These are phyloP conservation scores for Colletotrichum cordylinicola DNA, from an alignment of 2,329 filamentous ascomycete genomes.

Conservation along the genomic window DNA sequence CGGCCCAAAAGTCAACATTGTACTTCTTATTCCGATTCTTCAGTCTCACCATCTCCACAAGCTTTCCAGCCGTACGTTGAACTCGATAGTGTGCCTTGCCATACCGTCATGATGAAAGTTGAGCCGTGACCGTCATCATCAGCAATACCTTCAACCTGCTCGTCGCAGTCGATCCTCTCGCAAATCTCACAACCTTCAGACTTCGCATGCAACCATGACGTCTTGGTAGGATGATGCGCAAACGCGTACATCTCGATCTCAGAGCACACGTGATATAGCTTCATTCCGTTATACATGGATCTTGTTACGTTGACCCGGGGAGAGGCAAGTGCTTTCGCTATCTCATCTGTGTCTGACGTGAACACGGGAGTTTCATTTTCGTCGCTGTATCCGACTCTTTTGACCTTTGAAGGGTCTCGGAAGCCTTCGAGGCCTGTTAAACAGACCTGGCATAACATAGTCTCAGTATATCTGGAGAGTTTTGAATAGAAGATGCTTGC, in stretches of 20 bases:
- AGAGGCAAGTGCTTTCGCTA: not conserved
- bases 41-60: not conserved
- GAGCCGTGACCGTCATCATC: not conserved
- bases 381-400: not conserved
- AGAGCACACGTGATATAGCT: not conserved
- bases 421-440: not conserved
- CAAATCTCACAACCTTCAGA: not conserved
- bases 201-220: not conserved
- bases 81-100: not conserved
- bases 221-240: not conserved
- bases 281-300: not conserved
- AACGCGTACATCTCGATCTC: not conserved
- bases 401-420: not conserved
- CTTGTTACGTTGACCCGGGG: not conserved
- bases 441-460: not conserved
- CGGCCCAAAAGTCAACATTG: not conserved
- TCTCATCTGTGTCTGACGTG: not conserved
- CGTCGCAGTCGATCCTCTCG: not conserved
- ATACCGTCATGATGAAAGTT: not conserved
- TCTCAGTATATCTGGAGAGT: not conserved
- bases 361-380: not conserved
- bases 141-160: not conserved
- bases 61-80: not conserved
- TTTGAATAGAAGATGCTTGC: not conserved
- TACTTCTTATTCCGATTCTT: not conserved